These are phyloP conservation scores for Xenoacremonium recifei DNA, from an alignment of 2,329 filamentous ascomycete species.

Conservation along the genomic window DNA sequence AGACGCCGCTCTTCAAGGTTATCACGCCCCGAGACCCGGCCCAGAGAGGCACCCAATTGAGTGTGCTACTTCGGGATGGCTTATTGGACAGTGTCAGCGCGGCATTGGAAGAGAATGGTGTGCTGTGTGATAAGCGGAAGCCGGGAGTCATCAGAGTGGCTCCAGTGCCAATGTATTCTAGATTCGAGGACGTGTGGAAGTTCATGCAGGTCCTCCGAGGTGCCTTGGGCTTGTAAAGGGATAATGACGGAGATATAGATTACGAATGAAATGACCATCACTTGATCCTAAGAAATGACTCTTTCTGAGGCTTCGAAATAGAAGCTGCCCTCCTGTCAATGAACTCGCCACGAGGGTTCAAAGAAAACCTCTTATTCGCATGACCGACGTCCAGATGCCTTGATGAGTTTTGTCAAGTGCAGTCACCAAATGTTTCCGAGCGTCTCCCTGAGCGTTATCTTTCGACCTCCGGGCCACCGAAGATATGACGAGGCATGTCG, in stretches of 20 bases:
- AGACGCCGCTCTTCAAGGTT: constrained; percentile 50
- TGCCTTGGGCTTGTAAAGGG: constrained; percentile 26
- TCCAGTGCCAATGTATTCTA: constrained; percentile 81
- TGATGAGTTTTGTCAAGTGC: too few relatives aligned
- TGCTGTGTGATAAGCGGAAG: constrained; percentile 80
- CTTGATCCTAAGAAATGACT: too few relatives aligned
- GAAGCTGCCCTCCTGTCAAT: too few relatives aligned
- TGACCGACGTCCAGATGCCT: too few relatives aligned
- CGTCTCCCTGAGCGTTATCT: too few relatives aligned
- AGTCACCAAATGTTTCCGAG: too few relatives aligned
- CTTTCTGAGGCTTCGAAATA: too few relatives aligned
- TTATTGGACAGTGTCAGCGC: constrained; percentile 67
- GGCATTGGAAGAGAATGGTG: constrained; percentile 63
- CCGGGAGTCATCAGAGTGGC: constrained; percentile 84
- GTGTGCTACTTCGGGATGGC: constrained; percentile 65
- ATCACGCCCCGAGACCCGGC: constrained; percentile 68
- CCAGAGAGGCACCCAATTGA: constrained; percentile 77
- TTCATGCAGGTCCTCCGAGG: constrained; percentile 43
- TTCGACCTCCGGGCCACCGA: too few relatives aligned
- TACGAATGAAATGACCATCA: not conserved
- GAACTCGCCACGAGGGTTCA: too few relatives aligned
- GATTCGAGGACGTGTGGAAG: constrained; percentile 66
- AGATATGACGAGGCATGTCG: too few relatives aligned
- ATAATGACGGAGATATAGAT: not conserved
- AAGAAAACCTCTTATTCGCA: too few relatives aligned